A percentile compares a stretch with the other conserved stretches of the same genome.
Evolutionary conservation across 2,329 filamentous ascomycete genomes (phyloP).

Genomic region (Colletotrichum lindemuthianum): DNA sequence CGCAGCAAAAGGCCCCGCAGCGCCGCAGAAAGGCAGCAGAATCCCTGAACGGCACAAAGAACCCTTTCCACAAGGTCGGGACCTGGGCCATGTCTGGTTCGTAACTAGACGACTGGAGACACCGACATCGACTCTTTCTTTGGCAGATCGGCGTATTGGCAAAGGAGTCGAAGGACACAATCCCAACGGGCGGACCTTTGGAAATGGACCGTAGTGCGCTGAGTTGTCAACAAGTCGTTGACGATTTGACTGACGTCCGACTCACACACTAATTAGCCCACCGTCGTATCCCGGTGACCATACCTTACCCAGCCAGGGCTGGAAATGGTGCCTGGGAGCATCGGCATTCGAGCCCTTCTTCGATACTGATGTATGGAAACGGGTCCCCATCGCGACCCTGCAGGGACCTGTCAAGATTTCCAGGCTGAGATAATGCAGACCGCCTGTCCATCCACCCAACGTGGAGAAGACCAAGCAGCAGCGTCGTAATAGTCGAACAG

Average conservation of each 20-base stretch:
- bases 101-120: not conserved
- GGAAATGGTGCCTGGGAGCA: not conserved
- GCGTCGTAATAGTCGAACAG: no score
- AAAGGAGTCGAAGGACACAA: not conserved
- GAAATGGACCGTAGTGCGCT: not conserved
- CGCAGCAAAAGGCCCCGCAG: conserved; percentile 1
- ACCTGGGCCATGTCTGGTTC: conserved; percentile 12
- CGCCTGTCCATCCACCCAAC: not conserved
- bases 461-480: not conserved
- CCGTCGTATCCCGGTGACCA: not conserved
- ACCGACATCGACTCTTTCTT: conserved; percentile 16
- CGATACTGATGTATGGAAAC: not conserved
- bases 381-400: not conserved
- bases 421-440: no score
- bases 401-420: conserved; percentile 17
- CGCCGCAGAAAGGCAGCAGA: conserved; percentile 9
- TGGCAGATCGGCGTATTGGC: conserved; percentile 11
- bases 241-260: not conserved
- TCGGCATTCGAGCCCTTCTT: not conserved
- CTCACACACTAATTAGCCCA: not conserved
- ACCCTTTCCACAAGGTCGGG: conserved; percentile 3
- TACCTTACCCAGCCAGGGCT: not conserved
- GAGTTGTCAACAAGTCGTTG: conserved; percentile 7
- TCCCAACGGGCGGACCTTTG: conserved; percentile 12
- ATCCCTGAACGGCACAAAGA: not conserved